Base-by-base conservation (phyloP, 139 green algal species). In the Picochlorum sp. region DNA sequence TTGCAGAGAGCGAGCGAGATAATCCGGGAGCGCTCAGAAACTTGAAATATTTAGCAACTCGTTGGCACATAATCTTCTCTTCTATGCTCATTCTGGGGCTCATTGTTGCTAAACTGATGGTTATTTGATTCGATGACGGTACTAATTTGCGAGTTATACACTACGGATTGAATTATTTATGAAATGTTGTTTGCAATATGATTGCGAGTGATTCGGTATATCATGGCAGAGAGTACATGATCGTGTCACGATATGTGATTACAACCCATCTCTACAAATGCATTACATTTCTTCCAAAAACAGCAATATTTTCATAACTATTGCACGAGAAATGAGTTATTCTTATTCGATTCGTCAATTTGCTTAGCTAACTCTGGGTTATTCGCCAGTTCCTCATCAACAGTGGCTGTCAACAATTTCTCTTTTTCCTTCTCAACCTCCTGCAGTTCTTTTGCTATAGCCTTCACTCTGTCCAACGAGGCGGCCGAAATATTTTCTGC, bases 51-150 rank as follows among this genome's bases (percentile, higher is more conserved):
- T 28, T 74, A 32, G 67, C 67, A 12, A 74, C 60, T 3, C 28
- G 30, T 25, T 74, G 67, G 67, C 67, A 74, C 55, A 74, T 74
- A 25, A 53, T 26, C 45, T 74, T 65, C 37, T 44, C n/a, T 33
- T 20, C 22, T 45, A 69, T 69, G 59, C 26, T 69, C 4, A 44
- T 58, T 28, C 41, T 74, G 22, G 67, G 67, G 14, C 47, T 74
- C 28, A 9, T 66, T 33, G 41, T 74, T 25, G 32, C 30, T 18
- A 68, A 65, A 57, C 37, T 73, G 16, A 68, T 73, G 58, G 31
- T 61, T 18, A 50, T 47, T 45, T 53, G 22, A 53, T n/a, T 31
- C 24, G n/a, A 29, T n/a, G n/a, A n/a, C n/a, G n/a, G n/a, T n/a
- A n/a, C n/a, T n/a, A n/a, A n/a, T n/a, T n/a, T n/a, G n/a, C n/a